These are phyloP conservation scores for Amanita pallidorosea DNA, from an alignment of 768 basidiomycete genomes.

Conservation along the genomic window DNA sequence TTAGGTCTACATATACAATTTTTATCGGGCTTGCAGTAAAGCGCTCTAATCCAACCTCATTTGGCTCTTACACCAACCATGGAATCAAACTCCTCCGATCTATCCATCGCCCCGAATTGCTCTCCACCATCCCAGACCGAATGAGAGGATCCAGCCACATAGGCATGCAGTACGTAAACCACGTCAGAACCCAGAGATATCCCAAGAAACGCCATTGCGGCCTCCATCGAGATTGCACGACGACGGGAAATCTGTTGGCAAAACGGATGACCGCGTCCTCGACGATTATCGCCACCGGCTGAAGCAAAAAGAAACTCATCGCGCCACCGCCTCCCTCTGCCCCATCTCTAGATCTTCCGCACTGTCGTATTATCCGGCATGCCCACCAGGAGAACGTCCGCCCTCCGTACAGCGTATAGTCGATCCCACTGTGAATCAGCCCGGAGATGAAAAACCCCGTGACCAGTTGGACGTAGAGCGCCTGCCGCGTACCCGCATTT, in stretches of 20 bases:
- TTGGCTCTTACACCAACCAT: background rate
- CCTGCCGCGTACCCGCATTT: constrained; percentile 5
- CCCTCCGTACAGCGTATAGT: constrained; percentile 19
- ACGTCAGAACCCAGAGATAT: constrained; percentile 14
- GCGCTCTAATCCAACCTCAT: no score
- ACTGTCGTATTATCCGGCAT: background rate
- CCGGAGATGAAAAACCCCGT: constrained; percentile 22
- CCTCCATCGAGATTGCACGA: constrained; percentile 3
- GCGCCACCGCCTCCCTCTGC: constrained; percentile 11
- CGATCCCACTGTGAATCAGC: constrained; percentile 20
- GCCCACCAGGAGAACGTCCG: background rate
- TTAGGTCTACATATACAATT: no score
- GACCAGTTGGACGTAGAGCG: constrained; percentile 11
- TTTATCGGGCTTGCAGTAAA: background rate
- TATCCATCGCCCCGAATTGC: constrained; percentile 2
- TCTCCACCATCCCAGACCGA: constrained; percentile 10
- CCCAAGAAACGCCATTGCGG: constrained; percentile 13
- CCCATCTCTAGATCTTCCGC: background rate
- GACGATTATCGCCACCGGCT: constrained; percentile 20
- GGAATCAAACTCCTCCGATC: background rate
- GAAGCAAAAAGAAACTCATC: constrained; percentile 23
- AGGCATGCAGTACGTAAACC: constrained; percentile 15
- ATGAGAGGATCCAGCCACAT: constrained; percentile 16
- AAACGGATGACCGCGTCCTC: constrained; percentile 13
- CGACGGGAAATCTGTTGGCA: background rate